These are phyloP conservation scores for Capsicum pubescens DNA, from an alignment of 257 asterid species.

Conservation along the genomic window DNA sequence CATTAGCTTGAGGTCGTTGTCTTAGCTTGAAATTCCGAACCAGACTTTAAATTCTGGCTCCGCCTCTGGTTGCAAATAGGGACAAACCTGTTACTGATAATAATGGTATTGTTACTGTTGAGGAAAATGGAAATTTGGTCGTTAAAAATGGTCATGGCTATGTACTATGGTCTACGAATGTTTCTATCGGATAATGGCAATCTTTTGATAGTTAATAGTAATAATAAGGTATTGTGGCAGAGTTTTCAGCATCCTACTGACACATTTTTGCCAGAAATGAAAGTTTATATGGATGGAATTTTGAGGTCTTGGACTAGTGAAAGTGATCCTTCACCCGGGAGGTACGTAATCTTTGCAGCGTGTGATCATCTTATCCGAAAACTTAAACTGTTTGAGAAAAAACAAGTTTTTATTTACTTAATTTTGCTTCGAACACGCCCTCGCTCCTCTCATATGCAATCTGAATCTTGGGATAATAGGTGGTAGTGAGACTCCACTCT, in stretches of 20 bases:
- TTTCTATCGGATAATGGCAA: constrained; percentile 52
- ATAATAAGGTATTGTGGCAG: constrained; percentile 44
- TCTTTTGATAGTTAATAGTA: constrained; percentile 34
- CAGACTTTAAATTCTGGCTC: too few species aligned
- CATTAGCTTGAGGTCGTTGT: too few species aligned
- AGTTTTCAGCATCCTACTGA: constrained; percentile 71
- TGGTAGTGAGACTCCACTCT: not conserved
- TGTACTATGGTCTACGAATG: constrained; percentile 52
- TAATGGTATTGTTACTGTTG: constrained; percentile 50
- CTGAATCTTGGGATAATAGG: not conserved
- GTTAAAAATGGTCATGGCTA: constrained; percentile 41
- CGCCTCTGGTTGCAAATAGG: constrained; percentile 63
- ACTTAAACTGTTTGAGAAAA: not conserved
- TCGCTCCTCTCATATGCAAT: not conserved
- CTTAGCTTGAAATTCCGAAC: too few species aligned
- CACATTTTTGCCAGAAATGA: constrained; percentile 67
- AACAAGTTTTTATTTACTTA: not conserved
- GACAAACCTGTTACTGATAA: constrained; percentile 54
- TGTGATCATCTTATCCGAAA: not conserved
- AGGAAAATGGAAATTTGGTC: constrained; percentile 47
- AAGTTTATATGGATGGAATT: constrained; percentile 43
- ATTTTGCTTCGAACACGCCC: not conserved
- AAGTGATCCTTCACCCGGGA: constrained; percentile 67
- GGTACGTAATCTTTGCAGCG: not conserved
- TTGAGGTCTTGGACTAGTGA: constrained; percentile 63